phyloP scores from a whole-genome alignment of 345 rosid species.

The Lepidium sativum region DNA sequence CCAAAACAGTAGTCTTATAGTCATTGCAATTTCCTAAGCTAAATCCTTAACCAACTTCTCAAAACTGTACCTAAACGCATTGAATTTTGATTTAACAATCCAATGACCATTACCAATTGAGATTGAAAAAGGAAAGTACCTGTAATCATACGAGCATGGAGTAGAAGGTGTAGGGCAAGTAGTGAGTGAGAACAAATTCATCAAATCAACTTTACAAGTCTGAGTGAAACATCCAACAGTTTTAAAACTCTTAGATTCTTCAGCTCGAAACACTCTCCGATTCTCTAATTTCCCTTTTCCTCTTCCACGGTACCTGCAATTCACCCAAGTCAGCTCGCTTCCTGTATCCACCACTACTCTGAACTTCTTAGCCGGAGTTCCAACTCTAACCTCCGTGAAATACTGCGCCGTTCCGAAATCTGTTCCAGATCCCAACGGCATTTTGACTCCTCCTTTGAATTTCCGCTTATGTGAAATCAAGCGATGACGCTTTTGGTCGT shows the following conservation, averaged over 20 bases:
- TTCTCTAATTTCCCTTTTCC: neutral
- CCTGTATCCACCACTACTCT: slow-evolving; percentile 48
- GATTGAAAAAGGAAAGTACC: slow-evolving; percentile 23
- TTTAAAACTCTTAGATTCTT: slow-evolving; percentile 37
- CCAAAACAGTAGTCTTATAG: neutral
- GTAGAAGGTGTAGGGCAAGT: slow-evolving; percentile 38
- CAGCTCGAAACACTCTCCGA: slow-evolving; percentile 32
- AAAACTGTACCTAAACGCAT: slow-evolving; percentile 11
- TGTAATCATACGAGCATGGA: slow-evolving; percentile 57
- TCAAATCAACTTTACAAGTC: slow-evolving; percentile 42
- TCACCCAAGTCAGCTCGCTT: slow-evolving; percentile 55
- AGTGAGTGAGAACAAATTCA: slow-evolving; percentile 44
- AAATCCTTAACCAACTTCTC: neutral
- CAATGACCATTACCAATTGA: neutral
- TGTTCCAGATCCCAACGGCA: slow-evolving; percentile 35
- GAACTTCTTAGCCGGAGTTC: slow-evolving; percentile 53
- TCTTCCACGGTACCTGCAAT: slow-evolving; percentile 26
- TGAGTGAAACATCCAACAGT: slow-evolving; percentile 43
- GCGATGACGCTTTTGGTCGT: slow-evolving; percentile 35
- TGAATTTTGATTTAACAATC: neutral
- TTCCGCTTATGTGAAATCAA: slow-evolving; percentile 18
- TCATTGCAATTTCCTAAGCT: no score
- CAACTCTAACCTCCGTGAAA: slow-evolving; percentile 36
- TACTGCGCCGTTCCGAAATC: slow-evolving; percentile 49
- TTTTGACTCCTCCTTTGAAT: slow-evolving; percentile 7